These are phyloP conservation scores for Psilocybe sp. DNA, from an alignment of 768 basidiomycete genomes.

Conservation along the genomic window DNA sequence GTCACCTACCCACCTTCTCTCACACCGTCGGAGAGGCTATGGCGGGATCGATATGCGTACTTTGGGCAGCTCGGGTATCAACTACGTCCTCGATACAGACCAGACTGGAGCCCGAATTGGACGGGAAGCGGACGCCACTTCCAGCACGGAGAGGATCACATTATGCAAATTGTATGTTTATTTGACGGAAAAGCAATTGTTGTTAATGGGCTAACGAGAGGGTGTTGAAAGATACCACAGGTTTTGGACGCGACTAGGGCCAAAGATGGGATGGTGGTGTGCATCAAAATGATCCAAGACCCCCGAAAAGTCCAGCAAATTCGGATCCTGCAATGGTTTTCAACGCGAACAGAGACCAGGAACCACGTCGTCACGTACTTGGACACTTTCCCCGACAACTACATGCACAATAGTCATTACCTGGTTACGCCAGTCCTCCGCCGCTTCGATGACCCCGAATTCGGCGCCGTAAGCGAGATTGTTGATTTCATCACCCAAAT, in stretches of 20 bases:
- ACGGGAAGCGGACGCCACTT: constrained; percentile 19
- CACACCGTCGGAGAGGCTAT: constrained; percentile 22
- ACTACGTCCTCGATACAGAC: constrained; percentile 24
- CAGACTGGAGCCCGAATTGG: constrained; percentile 21
- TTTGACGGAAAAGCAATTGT: neutral
- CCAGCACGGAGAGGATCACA: constrained; percentile 24
- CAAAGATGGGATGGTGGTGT: constrained; percentile 23
- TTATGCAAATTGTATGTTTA: constrained; percentile 23
- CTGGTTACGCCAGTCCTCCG: constrained; percentile 37
- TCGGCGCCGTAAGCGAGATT: constrained; percentile 22
- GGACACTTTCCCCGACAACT: constrained; percentile 18
- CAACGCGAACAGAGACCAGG: constrained; percentile 16
- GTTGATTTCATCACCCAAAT: constrained; percentile 30
- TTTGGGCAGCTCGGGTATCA: constrained; percentile 22
- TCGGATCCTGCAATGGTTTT: constrained; percentile 22
- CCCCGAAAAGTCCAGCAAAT: constrained; percentile 18
- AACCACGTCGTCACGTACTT: constrained; percentile 25
- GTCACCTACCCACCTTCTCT: constrained; percentile 21
- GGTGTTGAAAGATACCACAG: constrained; percentile 18
- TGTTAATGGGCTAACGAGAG: constrained; percentile 1
- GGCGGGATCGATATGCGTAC: constrained; percentile 25
- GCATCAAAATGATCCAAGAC: constrained; percentile 26
- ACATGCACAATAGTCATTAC: constrained; percentile 21
- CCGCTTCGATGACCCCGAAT: constrained; percentile 32
- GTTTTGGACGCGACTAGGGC: constrained; percentile 24